Evolutionary conservation across 1,284 basidiomycete species (phyloP), one percentile per base, ranked within the genome.

Genomic region (Trametes pubescens): DNA sequence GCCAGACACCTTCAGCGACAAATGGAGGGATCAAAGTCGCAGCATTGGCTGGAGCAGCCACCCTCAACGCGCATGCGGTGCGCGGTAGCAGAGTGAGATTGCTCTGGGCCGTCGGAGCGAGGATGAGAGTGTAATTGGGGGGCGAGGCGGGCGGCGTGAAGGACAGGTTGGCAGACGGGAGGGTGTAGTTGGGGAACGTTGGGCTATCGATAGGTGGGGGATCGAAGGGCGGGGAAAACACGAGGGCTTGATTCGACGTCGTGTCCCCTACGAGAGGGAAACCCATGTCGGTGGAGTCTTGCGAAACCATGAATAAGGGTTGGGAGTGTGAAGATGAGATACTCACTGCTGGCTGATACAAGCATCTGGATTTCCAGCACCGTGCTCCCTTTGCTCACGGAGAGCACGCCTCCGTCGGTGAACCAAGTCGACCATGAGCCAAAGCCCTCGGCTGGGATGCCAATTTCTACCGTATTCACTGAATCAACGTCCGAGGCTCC

Each of bases 101-200:
- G 0, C 75, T 68, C 7, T 78, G 72, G 32, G 77, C 66, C 0
- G 86, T 85, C 0, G 82, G 81, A 2, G 84, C 77, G 44, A 91
- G 64, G 38, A 89, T 71, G 8, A 92, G 76, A 2, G 87, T 85
- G 63, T 82, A 81, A 70, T 90, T 86, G 1, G 81, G 79, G 0
- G 79, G 65, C 6, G 75, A 69, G 4, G 79, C 72, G 0, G 82
- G 71, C 0, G 77, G 55, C 0, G 86, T 83, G n/a, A 80, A 70
- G 0, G 84, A 77, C 14, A 84, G 71, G 68, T 89, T 86, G 0
- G 88, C 86, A 0, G 79, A 68, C 1, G 90, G 88, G 0, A 96
- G 83, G 0, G 90, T 91, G 75, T 94, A 96, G 72, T 95, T 94
- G 9, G 94, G 94, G 72, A 86, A 96, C 13, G 77, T 77, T 0